Base-by-base conservation (phyloP, 495 filamentous ascomycete species). In the Talaromyces trachyspermus region DNA sequence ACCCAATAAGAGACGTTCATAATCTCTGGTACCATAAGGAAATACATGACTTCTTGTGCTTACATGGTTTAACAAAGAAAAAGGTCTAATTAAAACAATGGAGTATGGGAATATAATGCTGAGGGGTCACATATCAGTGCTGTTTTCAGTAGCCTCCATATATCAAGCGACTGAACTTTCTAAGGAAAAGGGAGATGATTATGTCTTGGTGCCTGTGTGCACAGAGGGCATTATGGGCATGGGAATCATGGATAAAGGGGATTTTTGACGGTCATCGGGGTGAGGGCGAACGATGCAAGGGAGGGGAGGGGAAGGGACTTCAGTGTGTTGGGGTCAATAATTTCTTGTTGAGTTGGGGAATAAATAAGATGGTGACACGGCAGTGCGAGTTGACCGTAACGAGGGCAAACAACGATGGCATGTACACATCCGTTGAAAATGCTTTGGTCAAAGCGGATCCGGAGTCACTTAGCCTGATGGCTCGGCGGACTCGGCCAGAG, bases 31-130 rank as follows among this genome's bases (percentile, higher is more conserved):
- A 59, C 60, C 49, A 54, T 55, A 52, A 52, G 58, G 69, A 68
- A 66, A 69, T 73, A 73, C 69, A 73, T 73, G 68, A 70, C 18
- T 35, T 53, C 48, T n/a, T n/a, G n/a, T n/a, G n/a, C n/a, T n/a
- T n/a, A n/a, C n/a, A n/a, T n/a, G n/a, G n/a, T n/a, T n/a, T 61
- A 62, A 60, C 63, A 64, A 60, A 36, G 44, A 36, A 36, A 54
- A 42, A n/a, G 62, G 66, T 73, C 68, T 73, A 73, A 69, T 68
- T 66, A 65, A 60, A 64, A 68, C 29, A 36, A 15, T 8, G 51
- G 30, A 53, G 54, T 46, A 45, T 60, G 59, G 54, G 54, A 54
- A 49, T 42, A 36, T 19, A 43, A 52, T 42, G 52, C 20, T 36
- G 32, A 36, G 10, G 11, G 27, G 25, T 19, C 25, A 19, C 26